These are phyloP conservation scores for Nakazawaea molendinolei DNA, from an alignment of 805 yeast species.

Conservation along the genomic window DNA sequence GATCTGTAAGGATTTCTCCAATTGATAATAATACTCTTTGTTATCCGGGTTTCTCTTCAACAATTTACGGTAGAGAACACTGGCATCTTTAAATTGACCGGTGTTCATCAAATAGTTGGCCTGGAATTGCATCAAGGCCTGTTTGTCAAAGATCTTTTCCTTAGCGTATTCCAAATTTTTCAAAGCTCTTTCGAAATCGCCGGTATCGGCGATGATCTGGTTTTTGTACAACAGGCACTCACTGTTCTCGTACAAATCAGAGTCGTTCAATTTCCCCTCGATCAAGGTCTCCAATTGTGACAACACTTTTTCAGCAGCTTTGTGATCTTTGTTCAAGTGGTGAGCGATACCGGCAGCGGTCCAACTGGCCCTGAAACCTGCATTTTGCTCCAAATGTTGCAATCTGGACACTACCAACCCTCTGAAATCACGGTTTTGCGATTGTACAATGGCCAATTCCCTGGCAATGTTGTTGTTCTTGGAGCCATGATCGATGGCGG, in stretches of 20 bases:
- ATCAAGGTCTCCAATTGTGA: slow-evolving; percentile 70
- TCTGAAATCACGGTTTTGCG: slow-evolving; percentile 72
- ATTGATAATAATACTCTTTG: slow-evolving; percentile 50
- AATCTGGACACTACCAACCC: slow-evolving; percentile 58
- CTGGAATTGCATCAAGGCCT: slow-evolving; percentile 55
- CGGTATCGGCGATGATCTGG: slow-evolving; percentile 53
- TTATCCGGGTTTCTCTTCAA: slow-evolving; percentile 85
- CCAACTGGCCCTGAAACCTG: slow-evolving; percentile 89
- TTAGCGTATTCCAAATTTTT: slow-evolving; percentile 43
- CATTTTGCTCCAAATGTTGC: slow-evolving; percentile 59
- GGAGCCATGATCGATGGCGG: slow-evolving; percentile 72
- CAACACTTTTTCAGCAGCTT: slow-evolving; percentile 65
- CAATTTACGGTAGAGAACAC: slow-evolving; percentile 57
- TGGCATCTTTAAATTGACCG: slow-evolving; percentile 57
- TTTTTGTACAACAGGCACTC: slow-evolving; percentile 76
- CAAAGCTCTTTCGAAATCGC: slow-evolving; percentile 60
- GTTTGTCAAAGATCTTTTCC: slow-evolving; percentile 43
- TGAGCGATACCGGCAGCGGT: slow-evolving; percentile 82
- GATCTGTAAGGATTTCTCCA: slow-evolving; percentile 62
- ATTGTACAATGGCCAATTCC: slow-evolving; percentile 74
- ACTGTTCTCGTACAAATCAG: slow-evolving; percentile 70
- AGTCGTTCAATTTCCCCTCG: slow-evolving; percentile 57
- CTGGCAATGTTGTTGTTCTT: slow-evolving; percentile 72
- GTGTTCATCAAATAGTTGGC: slow-evolving; percentile 59
- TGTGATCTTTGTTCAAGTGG: slow-evolving; percentile 62